Base-by-base conservation (phyloP, 345 rosid genomes). In the Eutrema yunnanense region DNA sequence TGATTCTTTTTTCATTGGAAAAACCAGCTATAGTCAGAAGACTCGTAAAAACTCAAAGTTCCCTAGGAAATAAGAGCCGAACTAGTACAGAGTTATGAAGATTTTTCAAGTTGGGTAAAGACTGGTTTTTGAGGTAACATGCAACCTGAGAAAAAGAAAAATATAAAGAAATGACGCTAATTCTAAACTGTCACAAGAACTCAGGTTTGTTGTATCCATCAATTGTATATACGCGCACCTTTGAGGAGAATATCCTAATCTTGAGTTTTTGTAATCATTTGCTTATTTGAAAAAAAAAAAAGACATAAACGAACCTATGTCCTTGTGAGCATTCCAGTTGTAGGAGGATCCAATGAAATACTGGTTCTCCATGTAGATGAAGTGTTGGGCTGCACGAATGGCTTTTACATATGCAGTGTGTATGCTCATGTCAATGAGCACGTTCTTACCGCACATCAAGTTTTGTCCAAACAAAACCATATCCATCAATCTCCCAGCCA, bases 391-490 rank as follows among this genome's bases (percentile, higher is more conserved):
- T 70, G 95, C 78, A 79, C 98, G 98, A 62, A 94, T 94, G 73
- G 97, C 98, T 78, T 88, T 89, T 67, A 94, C 96, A 69, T 89
- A 94, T 69, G 97, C 96, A 1, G 96, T 85, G 81, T 91, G 98
- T 82, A 94, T 94, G 92, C 98, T 94, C 98, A 94, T 91, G 84
- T 94, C 98, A 49, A 94, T 94, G 60, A 94, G 88, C 51, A 91
- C 87, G 73, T 94, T 89, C 87, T 94, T 94, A 52, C 97, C 97
- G 44, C 95, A 91, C 32, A 94, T 80, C 78, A 94, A 82, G 61
- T 86, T 89, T 97, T 94, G 88, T 81, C 53, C 70, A 80, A 79
- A 70, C 48, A 65, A 60, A 82, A 27, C 16, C 64, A 55, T 11
- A 62, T 29, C 55, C 27, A 67, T 81, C 53, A 84, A 42, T 59